Base-by-base conservation (phyloP, 108 stramenopile genomes). In the Nannochloropsis gaditana region DNA sequence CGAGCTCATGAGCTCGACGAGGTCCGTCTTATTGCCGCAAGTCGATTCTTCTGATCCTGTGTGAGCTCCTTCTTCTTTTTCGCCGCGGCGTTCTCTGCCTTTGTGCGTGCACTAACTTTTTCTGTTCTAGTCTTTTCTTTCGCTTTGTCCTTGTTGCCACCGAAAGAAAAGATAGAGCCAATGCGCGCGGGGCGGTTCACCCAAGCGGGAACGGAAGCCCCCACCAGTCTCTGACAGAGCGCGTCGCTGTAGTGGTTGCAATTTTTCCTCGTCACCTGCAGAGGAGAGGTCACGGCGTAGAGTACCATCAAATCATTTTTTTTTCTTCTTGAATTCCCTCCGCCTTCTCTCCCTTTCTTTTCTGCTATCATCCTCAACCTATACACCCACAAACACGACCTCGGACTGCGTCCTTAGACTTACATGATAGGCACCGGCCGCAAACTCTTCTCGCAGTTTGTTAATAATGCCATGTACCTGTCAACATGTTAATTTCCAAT, bases 11-110 rank as follows among this genome's bases (percentile, higher is more conserved):
- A 31, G 31, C 31, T 31, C 31, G 31, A 31, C 31, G 31, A 31
- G 31, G 31, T 31, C 31, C 6, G 19, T 73, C n/a, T 73, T 9
- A 85, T 21, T 45, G 15, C 19, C 9, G 41, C 80, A 21, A 85
- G 80, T 15, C n/a, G 8, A 2, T 21, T 41, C 80, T 42, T 81
- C 50, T 90, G 89, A 44, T 90, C 83, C 41, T 89, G 82, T 21
- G 89, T 90, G 43, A 90, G 45, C 86, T 90, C 85, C 80, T 87
- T 89, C 84, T 80, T 86, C 21, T 89, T 86, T 82, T 45, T 44
- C 43, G 84, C 84, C 44, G 83, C 43, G 21, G 86, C 43, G 11
- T 81, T 86, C 83, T 84, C 82, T 42, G 86, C 86, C n/a, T 82
- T 86, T 11, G 86, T 84, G 5, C 31, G 6, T 21, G 41, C 15